phyloP scores from a whole-genome alignment of 108 stramenopile genomes.

The Nitzschia palea region DNA sequence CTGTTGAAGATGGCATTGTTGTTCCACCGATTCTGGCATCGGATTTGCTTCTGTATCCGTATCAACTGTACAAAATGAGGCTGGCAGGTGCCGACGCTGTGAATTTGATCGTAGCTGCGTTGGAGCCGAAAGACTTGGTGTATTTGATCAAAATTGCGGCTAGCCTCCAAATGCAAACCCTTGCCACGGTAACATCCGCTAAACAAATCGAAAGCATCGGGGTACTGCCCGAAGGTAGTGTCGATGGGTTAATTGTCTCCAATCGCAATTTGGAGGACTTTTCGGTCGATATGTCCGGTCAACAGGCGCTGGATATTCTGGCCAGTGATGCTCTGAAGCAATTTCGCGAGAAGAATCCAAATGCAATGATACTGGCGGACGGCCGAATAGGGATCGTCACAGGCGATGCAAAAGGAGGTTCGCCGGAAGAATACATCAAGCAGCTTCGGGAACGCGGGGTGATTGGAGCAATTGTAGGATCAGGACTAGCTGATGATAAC shows the following conservation, averaged over 20 bases:
- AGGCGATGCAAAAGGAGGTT: constrained; percentile 21
- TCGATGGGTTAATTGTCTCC: constrained; percentile 64
- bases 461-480: constrained; percentile 72
- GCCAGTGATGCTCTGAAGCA: constrained; percentile 57
- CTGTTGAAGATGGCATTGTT: constrained; percentile 52
- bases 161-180: constrained; percentile 61
- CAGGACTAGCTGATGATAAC: constrained; percentile 42
- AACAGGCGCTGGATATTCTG: constrained; percentile 68
- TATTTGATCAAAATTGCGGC: constrained; percentile 84
- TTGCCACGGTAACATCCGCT: constrained; percentile 67
- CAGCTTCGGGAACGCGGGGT: constrained; percentile 69
- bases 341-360: constrained; percentile 55
- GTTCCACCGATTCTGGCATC: constrained; percentile 82
- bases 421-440: constrained; percentile 46
- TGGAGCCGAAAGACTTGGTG: constrained; percentile 69
- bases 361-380: constrained; percentile 65
- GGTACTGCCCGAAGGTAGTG: constrained; percentile 38
- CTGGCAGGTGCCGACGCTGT: constrained; percentile 89
- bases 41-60: constrained; percentile 83
- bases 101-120: constrained; percentile 68
- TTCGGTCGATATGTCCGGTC: constrained; percentile 66
- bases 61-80: constrained; percentile 85
- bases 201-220: constrained; percentile 55
- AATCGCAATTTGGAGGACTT: constrained; percentile 83
- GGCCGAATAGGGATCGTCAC: constrained; percentile 73